These are phyloP conservation scores for Rhodosporidiobolus sp. DNA, from an alignment of 768 basidiomycete genomes.

Conservation along the genomic window DNA sequence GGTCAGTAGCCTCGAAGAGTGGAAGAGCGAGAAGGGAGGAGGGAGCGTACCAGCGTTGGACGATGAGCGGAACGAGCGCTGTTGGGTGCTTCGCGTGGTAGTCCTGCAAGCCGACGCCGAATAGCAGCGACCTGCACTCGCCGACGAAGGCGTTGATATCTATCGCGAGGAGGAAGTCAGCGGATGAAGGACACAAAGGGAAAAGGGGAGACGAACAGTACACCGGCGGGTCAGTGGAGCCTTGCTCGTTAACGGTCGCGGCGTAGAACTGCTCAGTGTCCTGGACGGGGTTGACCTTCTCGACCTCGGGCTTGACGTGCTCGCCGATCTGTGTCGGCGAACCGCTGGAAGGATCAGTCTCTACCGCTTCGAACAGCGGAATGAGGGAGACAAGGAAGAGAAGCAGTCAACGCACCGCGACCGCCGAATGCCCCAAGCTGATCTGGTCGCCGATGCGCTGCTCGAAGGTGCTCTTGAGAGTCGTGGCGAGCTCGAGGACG, in stretches of 20 bases:
- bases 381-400: too few species aligned
- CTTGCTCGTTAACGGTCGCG: background rate
- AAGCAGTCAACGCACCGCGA: conserved; percentile 10
- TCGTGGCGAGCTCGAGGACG: conserved; percentile 32
- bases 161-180: background rate
- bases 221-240: conserved; percentile 23
- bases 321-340: conserved; percentile 13
- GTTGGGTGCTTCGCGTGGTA: conserved; percentile 38
- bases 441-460: conserved; percentile 13
- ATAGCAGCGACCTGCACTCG: conserved; percentile 39
- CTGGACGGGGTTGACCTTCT: conserved; percentile 11
- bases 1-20: too few species aligned
- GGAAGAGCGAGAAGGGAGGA: too few species aligned
- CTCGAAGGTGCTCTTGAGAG: conserved; percentile 20
- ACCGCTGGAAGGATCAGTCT: background rate
- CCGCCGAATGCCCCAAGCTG: conserved; percentile 7
- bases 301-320: conserved; percentile 16
- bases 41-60: conserved; percentile 33
- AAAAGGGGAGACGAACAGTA: conserved; percentile 18
- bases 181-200: background rate
- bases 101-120: conserved; percentile 41
- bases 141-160: conserved; percentile 42
- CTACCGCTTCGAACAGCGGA: too few species aligned
- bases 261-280: conserved; percentile 23
- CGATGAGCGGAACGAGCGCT: conserved; percentile 34